Conservation (phyloP, 2,329 filamentous ascomycete genomes). For the Hymenoscyphus occultus region DNA sequence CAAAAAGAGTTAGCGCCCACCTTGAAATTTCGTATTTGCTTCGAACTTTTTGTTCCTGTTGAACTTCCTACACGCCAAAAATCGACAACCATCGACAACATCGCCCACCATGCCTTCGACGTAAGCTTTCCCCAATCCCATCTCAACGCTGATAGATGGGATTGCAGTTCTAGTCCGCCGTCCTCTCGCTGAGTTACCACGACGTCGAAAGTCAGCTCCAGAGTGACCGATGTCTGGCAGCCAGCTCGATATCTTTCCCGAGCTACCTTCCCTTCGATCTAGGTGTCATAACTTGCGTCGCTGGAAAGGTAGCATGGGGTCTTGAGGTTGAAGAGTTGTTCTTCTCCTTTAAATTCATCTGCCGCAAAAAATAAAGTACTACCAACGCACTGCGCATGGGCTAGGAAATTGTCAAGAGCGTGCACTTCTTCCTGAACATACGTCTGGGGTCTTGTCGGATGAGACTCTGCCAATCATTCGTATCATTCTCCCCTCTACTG, state of each 20-base stretch:
- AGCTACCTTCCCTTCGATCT: constrained; percentile 54
- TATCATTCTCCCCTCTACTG: constrained; percentile 17
- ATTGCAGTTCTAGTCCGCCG: constrained; percentile 63
- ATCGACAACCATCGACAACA: constrained; percentile 36
- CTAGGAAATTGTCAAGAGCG: constrained; percentile 29
- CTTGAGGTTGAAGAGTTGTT: constrained; percentile 69
- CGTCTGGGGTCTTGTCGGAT: constrained; percentile 74
- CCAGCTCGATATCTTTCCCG: constrained; percentile 77
- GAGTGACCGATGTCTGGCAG: constrained; percentile 47
- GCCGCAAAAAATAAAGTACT: constrained; percentile 45
- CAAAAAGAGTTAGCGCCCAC: not conserved
- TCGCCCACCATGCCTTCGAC: constrained; percentile 51
- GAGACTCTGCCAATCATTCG: constrained; percentile 48
- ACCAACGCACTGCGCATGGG: constrained; percentile 19
- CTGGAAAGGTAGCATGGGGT: constrained; percentile 65
- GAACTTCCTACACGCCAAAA: constrained; percentile 22
- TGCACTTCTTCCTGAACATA: constrained; percentile 47
- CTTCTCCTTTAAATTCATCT: constrained; percentile 78
- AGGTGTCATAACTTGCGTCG: constrained; percentile 49
- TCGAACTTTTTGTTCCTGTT: constrained; percentile 14
- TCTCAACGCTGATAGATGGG: constrained; percentile 29
- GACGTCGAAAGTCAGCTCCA: constrained; percentile 31
- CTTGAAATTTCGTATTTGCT: not conserved
- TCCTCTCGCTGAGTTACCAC: constrained; percentile 68
- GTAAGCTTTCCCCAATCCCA: constrained; percentile 6